Percentiles rank a stretch among this genome's conserved stretches.
phyloP scores from a whole-genome alignment of 441 rosid genomes.

The Theobroma grandiflorum region DNA sequence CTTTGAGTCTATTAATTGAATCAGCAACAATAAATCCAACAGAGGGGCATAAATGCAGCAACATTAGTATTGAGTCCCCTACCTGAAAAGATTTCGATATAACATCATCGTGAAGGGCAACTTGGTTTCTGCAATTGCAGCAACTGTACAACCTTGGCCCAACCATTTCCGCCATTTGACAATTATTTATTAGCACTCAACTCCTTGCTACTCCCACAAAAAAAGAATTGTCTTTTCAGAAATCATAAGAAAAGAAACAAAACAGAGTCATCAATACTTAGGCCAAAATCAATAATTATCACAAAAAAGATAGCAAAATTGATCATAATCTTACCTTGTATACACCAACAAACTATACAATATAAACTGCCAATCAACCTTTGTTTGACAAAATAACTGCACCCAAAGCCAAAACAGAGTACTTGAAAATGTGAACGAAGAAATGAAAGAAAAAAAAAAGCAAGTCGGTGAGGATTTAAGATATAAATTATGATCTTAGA shows the following conservation, averaged over 20 bases:
- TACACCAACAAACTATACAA: conserved; percentile 22
- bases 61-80: conserved; percentile 24
- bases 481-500: neutral
- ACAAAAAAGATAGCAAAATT: neutral
- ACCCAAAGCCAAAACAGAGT: conserved; percentile 28
- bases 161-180: conserved; percentile 56
- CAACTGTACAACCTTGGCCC: conserved; percentile 77
- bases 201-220: conserved; percentile 20
- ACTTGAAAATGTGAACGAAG: conserved; percentile 24
- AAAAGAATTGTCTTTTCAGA: conserved; percentile 8
- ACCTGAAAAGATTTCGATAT: conserved; percentile 81
- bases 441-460: neutral
- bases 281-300: conserved; percentile 17
- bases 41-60: conserved; percentile 9
- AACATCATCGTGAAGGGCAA: conserved; percentile 76
- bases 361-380: conserved; percentile 21
- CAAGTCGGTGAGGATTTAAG: neutral
- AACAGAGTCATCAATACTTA: conserved; percentile 11
- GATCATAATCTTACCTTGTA: conserved; percentile 29
- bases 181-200: conserved; percentile 22
- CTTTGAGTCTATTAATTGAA: neutral
- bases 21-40: neutral
- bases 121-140: conserved; percentile 73
- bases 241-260: conserved; percentile 21
- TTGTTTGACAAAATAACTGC: conserved; percentile 31